Base-by-base conservation (phyloP, 202 grass and related monocot genomes). In the Eragrostis tef region DNA sequence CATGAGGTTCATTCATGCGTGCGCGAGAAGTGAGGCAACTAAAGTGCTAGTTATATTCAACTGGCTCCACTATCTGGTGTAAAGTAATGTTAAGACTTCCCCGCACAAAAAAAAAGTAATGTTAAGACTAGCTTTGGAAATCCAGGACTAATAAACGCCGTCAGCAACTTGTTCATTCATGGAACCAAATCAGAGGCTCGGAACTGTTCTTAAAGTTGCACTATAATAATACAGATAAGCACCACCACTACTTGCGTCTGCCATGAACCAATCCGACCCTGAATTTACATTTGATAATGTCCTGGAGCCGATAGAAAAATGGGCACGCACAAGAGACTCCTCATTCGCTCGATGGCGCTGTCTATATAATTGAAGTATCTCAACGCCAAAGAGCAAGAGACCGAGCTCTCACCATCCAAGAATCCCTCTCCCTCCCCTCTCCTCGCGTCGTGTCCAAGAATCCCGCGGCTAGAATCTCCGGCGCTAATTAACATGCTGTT, bases 381-480 rank as follows among this genome's bases (percentile, higher is more conserved):
- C 3, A 19, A 39, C 24, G 58, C 59, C 43, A 34, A 64, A 6
- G 6, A 13, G 34, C 44, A 21, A 64, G 21, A 2, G 5, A 4
- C 74, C 29, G 29, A 6, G 52, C 43, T 62, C 69, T 75, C 81
- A 5, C 69, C 64, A 48, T 41, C 75, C 68, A 51, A 27, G 13
- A 71, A 84, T 78, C 80, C 65, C 16, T 12, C 34, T 39, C 34
- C 34, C 34, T 39, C 25, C 9, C 75, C 9, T n/a, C 26, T 17
- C 6, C 20, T 9, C 1, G 0, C 45, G n/a, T 24, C 73, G 2
- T 16, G 7, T 12, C 73, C 64, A 19, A 22, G 64, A 22, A 77
- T 51, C 34, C 41, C 34, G 34, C 41, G 26, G 34, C 25, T 1
- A 13, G 39, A 15, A 31, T 69, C 54, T 69, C 46, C 48, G 63